Base-by-base conservation (phyloP, 2,329 filamentous ascomycete genomes). In the Epichloe scottii region DNA sequence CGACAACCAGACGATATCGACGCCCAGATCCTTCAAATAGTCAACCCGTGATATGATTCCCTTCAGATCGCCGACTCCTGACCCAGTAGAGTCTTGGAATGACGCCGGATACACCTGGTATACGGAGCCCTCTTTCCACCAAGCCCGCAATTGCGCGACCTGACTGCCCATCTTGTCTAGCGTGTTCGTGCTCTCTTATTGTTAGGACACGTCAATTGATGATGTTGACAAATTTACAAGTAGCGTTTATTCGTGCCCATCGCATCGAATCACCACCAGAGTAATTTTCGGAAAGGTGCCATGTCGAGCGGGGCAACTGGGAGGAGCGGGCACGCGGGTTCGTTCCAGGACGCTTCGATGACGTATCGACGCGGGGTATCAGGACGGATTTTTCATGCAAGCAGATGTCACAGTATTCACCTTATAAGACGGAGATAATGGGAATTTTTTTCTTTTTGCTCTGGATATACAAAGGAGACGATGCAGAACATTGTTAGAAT, bases 81-180 rank as follows among this genome's bases (percentile, higher is more conserved):
- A 72, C 40, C 73, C 75, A 19, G 74, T 79, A 41, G 73, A 74
- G 60, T 81, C 78, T 55, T 78, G 73, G 66, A 81, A 82, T 26
- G 75, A 78, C n/a, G 78, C 73, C 2, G 78, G 77, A 60, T 81
- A 82, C 54, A 82, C 74, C 56, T 82, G 77, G 60, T 82, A 82
- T 21, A 81, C 75, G 10, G 74, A 70, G 48, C 71, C 73, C 60
- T 81, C 76, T 57, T 81, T 80, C 78, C 79, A 82, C 78, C 78
- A 82, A 15, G 62, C 60, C 34, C 62, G 61, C 8, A 55, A 55
- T 48, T 60, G 63, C 37, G 63, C 53, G 26, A 45, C 55, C 38
- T 51, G 44, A 26, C 50, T 54, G 3, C 55, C 56, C 62, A 66
- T 65, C n/a, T 19, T 46, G 12, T 57, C 51, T 17, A n/a, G 35